Evolutionary conservation across 2,329 filamentous ascomycete genomes (phyloP), one percentile per base, ranked within the genome.

Genomic region (Xylaria sp.): DNA sequence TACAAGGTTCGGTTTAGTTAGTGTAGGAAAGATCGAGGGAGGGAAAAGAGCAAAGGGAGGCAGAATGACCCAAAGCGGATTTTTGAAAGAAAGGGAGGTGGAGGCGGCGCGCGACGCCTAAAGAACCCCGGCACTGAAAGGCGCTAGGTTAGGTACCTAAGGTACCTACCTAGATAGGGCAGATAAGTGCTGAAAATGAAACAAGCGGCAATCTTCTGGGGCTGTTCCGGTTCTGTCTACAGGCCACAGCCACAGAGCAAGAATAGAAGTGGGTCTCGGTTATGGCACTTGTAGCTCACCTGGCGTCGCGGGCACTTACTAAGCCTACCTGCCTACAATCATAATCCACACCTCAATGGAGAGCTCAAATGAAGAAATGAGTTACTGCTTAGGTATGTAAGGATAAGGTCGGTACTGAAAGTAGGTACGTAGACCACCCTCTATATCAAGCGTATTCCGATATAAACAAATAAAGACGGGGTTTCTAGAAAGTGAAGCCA

Each of bases 81-180:
- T 66, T 70, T 64, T 28, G 28, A 49, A 62, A 63, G 56, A 70
- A 57, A 68, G 67, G 61, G 65, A 66, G 56, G 63, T 59, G 66
- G 64, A 71, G 68, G 64, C 36, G 61, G 64, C 51, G 49, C 28
- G 28, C 28, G 23, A 33, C 28, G 25, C 52, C 28, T 55, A 55
- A 36, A 55, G 15, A 33, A n/a, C 52, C 52, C 28, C 12, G 46
- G 46, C 46, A 48, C 46, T 48, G 23, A 20, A 36, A 15, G 20
- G 23, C 20, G 48, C 20, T 51, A 51, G 23, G 9, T 10, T 15
- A 41, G 15, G 39, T 49, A 25, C 23, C 12, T n/a, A 28, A 28
- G 51, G 5, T 13, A 51, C 49, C 31, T 66, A 48, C 55, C 58
- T 28, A 49, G 49, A 54, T 25, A 54, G 10, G 48, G 55, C 18